phyloP scores from a whole-genome alignment of 495 filamentous ascomycete species.

The Sordaria brevicollis region DNA sequence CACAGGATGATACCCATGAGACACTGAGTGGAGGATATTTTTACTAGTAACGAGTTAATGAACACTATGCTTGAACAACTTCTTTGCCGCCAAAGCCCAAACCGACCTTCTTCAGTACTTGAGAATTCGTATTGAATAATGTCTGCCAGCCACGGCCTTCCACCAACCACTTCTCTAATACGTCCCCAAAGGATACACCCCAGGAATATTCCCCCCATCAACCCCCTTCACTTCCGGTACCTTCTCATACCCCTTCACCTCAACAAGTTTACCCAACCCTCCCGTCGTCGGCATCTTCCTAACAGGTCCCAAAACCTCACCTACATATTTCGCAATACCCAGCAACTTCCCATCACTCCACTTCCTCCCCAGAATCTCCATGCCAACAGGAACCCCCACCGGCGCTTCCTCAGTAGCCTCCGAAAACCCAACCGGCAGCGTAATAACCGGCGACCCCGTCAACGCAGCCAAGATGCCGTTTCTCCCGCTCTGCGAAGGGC shows the following conservation, averaged over 20 bases:
- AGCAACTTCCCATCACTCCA: constrained; percentile 45
- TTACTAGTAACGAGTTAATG: neutral
- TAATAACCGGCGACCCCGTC: constrained; percentile 53
- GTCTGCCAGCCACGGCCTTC: neutral
- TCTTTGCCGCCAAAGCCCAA: neutral
- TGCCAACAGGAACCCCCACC: constrained; percentile 49
- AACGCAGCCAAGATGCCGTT: constrained; percentile 58
- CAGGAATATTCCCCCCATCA: constrained; percentile 23
- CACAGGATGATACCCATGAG: neutral
- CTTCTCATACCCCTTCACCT: constrained; percentile 18
- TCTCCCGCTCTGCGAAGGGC: constrained; percentile 42
- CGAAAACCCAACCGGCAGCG: constrained; percentile 41
- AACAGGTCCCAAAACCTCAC: constrained; percentile 31
- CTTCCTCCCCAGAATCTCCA: constrained; percentile 50
- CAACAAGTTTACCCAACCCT: constrained; percentile 15
- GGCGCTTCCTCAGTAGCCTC: constrained; percentile 34
- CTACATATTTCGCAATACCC: constrained; percentile 29
- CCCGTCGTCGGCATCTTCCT: constrained; percentile 35
- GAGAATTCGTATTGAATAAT: neutral
- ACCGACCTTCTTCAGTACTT: neutral
- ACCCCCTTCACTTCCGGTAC: constrained; percentile 37
- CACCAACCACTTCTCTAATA: constrained; percentile 1
- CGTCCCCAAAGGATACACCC: constrained; percentile 35
- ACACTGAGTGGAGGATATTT: neutral
- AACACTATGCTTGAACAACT: neutral